Conservation (phyloP, 2,329 filamentous ascomycete genomes). For the Grosmannia penicillata region DNA sequence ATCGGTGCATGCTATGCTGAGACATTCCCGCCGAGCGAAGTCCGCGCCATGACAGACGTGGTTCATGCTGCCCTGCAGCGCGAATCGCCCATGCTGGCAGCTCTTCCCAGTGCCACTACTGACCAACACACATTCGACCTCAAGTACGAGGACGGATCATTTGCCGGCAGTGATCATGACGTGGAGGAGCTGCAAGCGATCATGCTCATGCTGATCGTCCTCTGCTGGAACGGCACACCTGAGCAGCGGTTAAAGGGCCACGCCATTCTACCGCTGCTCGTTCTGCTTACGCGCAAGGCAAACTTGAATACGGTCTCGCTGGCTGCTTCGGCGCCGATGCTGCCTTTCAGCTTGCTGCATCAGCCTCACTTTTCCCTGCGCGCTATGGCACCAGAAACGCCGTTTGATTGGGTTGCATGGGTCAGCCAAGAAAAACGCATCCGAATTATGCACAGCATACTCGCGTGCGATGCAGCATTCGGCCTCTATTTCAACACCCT, state of each 20-base stretch:
- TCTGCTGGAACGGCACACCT: slow-evolving; percentile 56
- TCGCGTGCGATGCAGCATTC: slow-evolving; percentile 48
- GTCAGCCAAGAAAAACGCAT: slow-evolving; percentile 56
- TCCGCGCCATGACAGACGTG: slow-evolving; percentile 54
- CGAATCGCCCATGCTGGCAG: slow-evolving; percentile 35
- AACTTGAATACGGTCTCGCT: slow-evolving; percentile 37
- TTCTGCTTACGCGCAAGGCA: slow-evolving; percentile 39
- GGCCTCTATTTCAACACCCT: slow-evolving; percentile 58
- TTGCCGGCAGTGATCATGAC: slow-evolving; percentile 21
- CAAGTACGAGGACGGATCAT: slow-evolving; percentile 23
- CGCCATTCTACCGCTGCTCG: slow-evolving; percentile 41
- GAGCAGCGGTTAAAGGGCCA: slow-evolving; percentile 49
- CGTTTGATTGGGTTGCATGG: slow-evolving; percentile 54
- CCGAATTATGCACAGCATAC: slow-evolving; percentile 49
- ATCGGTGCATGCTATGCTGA: slow-evolving; percentile 64
- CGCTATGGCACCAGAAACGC: slow-evolving; percentile 15
- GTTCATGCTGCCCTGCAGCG: slow-evolving; percentile 43
- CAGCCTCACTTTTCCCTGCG: slow-evolving; percentile 28
- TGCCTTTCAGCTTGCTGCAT: slow-evolving; percentile 30
- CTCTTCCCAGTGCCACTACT: slow-evolving; percentile 20
- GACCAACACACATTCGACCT: slow-evolving; percentile 15
- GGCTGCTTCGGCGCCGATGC: slow-evolving; percentile 1
- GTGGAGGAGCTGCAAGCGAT: slow-evolving; percentile 56
- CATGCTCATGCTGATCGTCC: slow-evolving; percentile 44
- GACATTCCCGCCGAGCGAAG: slow-evolving; percentile 40